Evolutionary conservation across 2,329 filamentous ascomycete species (phyloP), one percentile per base, ranked within the genome.

Genomic region (Aschersonia sp.): DNA sequence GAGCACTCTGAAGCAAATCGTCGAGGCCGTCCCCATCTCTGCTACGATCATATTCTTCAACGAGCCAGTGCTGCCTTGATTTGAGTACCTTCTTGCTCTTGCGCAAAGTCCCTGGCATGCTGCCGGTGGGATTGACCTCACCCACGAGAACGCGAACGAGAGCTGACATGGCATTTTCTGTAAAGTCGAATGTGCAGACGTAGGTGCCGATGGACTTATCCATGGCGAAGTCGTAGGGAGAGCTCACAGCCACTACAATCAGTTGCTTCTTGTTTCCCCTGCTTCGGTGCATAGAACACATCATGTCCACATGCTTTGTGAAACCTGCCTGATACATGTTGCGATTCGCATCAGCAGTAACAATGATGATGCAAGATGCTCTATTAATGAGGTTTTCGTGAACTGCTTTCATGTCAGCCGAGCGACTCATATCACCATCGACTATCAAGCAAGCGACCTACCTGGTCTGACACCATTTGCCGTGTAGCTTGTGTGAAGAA

Each of bases 141-240:
- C 89, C 89, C 56, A 90, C 90, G 0, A 96, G 68, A 0, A 87
- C 84, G 50, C 87, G 81, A 14, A 94, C 87, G 5, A 95, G 69
- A 1, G 88, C 86, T 51, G 84, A 81, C 68, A 96, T 78, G 14
- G 90, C 88, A 6, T 85, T 90, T 57, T 96, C 90, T 0, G 90
- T 96, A 58, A 95, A 96, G 66, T 96, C 89, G 62, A 94, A 96
- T 0, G 89, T 95, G 68, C 90, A 96, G 41, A 97, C 76, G 57
- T 96, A 96, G 1, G 89, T 95, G 5, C 86, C 85, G 41, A 97
- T 90, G 1, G 81, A 81, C 53, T 84, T 83, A 58, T 97, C 90
- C 76, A 90, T 88, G 43, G 87, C 88, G 61, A 97, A 97, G 62
- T 97, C 90, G 63, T 96, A 97, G 0, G 90, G 90, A 1, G 89